These are phyloP conservation scores for Camelina hispida DNA, from an alignment of 345 rosid genomes.

Conservation along the genomic window DNA sequence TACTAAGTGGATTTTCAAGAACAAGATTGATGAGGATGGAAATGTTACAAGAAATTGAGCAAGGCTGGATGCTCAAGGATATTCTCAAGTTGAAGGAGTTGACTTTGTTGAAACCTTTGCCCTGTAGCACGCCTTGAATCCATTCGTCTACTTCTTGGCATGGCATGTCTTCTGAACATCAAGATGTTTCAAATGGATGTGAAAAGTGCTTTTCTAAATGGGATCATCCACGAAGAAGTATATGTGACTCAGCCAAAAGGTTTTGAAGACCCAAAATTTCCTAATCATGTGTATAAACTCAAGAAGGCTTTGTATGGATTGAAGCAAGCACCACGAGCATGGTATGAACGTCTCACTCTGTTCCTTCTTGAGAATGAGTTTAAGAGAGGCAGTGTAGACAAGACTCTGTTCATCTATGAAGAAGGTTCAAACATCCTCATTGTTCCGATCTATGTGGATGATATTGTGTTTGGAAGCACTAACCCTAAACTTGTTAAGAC, in stretches of 20 bases:
- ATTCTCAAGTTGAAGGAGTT: not conserved
- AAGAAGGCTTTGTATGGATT: not conserved
- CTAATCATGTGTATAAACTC: not conserved
- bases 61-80: not conserved
- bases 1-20: not conserved
- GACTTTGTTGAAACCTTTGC: not conserved
- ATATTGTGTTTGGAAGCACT: not conserved
- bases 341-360: not conserved
- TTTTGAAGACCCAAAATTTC: not conserved
- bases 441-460: not conserved
- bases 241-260: not conserved
- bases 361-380: fast-evolving
- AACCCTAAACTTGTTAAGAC: not conserved
- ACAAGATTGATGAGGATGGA: not conserved
- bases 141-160: not conserved
- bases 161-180: not conserved
- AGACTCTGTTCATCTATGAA: not conserved
- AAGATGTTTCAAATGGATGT: not conserved
- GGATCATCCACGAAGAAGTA: not conserved
- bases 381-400: not conserved
- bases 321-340: not conserved
- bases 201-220: not conserved
- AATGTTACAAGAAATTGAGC: not conserved
- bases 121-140: not conserved
- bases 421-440: not conserved